phyloP scores from a whole-genome alignment of 2,329 filamentous ascomycete genomes.

The Colletotrichum eleusines region DNA sequence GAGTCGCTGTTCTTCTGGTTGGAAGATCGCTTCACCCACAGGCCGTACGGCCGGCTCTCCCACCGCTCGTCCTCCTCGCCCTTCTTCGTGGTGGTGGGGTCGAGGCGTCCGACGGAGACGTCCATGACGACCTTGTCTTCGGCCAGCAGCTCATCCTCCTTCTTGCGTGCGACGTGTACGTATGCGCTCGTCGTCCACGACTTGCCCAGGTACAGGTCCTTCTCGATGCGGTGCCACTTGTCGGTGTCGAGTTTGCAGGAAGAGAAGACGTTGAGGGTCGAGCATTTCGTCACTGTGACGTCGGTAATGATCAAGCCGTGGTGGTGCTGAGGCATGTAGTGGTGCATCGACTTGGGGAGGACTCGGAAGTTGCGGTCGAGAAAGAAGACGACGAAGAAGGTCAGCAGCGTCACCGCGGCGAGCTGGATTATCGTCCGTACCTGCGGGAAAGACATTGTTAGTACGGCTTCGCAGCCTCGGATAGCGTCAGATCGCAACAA shows the following conservation, averaged over 20 bases:
- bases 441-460: conserved; percentile 49
- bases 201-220: conserved; percentile 81
- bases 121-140: conserved; percentile 86
- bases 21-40: conserved; percentile 84
- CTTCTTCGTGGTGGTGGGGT: conserved; percentile 71
- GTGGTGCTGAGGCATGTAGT: conserved; percentile 87
- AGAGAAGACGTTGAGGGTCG: conserved; percentile 78
- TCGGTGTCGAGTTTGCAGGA: conserved; percentile 80
- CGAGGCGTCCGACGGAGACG: conserved; percentile 77
- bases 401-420: conserved; percentile 71
- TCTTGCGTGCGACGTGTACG: conserved; percentile 84
- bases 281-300: conserved; percentile 82
- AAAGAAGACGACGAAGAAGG: conserved; percentile 80
- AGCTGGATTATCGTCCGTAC: conserved; percentile 82
- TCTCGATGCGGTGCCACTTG: conserved; percentile 86
- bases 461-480: background rate
- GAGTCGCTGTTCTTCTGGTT: conserved; percentile 82
- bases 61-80: conserved; percentile 73
- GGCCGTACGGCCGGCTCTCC: conserved; percentile 80
- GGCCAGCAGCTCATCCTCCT: conserved; percentile 82
- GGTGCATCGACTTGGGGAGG: conserved; percentile 86
- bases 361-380: conserved; percentile 92
- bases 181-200: conserved; percentile 83
- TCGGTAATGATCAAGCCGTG: conserved; percentile 88
- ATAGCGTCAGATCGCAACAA: background rate